Conservation (phyloP, 2,329 filamentous ascomycete species). For the Bipolaris cookei region DNA sequence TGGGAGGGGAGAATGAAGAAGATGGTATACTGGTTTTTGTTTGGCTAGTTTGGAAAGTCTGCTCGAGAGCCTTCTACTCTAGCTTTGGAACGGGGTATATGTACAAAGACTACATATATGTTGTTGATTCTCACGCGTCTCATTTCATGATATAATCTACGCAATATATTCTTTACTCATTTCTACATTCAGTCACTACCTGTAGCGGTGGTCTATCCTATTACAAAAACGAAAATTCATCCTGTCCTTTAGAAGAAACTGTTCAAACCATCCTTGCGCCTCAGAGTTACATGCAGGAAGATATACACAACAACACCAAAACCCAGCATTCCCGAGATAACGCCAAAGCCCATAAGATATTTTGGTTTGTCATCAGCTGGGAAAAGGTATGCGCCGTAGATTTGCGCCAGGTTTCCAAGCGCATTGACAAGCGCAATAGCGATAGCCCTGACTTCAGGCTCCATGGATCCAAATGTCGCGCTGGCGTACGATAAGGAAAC, state of each 20-base stretch:
- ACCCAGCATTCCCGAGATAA: constrained; percentile 37
- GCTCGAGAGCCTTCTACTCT: no score
- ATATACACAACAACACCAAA: constrained; percentile 39
- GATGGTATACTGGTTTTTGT: no score
- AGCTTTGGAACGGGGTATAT: no score
- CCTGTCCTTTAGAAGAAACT: constrained; percentile 5
- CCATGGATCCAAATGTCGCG: constrained; percentile 59
- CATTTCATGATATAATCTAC: background rate
- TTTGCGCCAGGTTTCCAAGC: constrained; percentile 62
- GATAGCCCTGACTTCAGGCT: constrained; percentile 59
- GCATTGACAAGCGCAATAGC: constrained; percentile 61
- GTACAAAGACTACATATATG: no score
- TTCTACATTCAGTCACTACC: background rate
- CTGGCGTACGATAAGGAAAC: constrained; percentile 60
- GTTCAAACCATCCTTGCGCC: constrained; percentile 31
- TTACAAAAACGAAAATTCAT: background rate
- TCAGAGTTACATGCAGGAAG: constrained; percentile 37
- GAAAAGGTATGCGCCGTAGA: constrained; percentile 63
- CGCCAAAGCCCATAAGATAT: constrained; percentile 43
- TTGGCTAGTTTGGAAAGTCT: no score
- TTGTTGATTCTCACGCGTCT: no score
- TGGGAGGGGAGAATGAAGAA: no score
- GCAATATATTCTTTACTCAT: background rate
- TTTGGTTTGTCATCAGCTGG: constrained; percentile 57
- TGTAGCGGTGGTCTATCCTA: background rate